Conservation (phyloP, 2,329 filamentous ascomycete genomes). For the Arthrobotrys entomopaga region DNA sequence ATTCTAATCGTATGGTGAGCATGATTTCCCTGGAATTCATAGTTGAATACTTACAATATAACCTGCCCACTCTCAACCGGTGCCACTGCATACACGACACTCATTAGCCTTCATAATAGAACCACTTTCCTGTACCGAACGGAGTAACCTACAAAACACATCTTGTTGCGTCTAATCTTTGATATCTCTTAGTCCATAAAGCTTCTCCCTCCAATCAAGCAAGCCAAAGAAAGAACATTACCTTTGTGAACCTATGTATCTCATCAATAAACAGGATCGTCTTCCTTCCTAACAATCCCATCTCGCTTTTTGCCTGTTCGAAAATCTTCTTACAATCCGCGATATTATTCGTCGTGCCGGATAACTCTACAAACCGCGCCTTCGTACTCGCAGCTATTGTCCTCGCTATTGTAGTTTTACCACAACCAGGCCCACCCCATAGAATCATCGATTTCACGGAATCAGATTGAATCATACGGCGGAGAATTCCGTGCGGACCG, state of each 20-base stretch:
- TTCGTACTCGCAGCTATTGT: constrained; percentile 86
- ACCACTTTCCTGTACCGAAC: background rate
- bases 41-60: constrained; percentile 68
- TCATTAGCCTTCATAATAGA: too few species aligned
- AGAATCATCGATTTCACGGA: constrained; percentile 93
- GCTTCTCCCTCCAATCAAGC: background rate
- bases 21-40: background rate
- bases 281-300: constrained; percentile 81
- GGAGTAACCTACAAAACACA: constrained; percentile 70
- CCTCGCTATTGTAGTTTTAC: constrained; percentile 90
- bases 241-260: constrained; percentile 70
- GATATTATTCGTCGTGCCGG: constrained; percentile 87
- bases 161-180: constrained; percentile 80
- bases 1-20: constrained; percentile 65
- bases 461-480: constrained; percentile 84
- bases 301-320: constrained; percentile 74
- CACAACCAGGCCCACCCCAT: constrained; percentile 84
- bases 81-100: constrained; percentile 65
- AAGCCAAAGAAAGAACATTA: constrained; percentile 17
- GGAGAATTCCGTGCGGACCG: constrained; percentile 81
- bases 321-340: constrained; percentile 70
- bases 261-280: constrained; percentile 99
- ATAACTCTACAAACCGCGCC: constrained; percentile 92
- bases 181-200: constrained; percentile 24
- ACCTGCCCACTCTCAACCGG: constrained; percentile 91